Percentiles rank a stretch among this genome's conserved stretches.
Evolutionary conservation across 352 stramenopile genomes (phyloP).

Genomic region (Pythium myriotylum): DNA sequence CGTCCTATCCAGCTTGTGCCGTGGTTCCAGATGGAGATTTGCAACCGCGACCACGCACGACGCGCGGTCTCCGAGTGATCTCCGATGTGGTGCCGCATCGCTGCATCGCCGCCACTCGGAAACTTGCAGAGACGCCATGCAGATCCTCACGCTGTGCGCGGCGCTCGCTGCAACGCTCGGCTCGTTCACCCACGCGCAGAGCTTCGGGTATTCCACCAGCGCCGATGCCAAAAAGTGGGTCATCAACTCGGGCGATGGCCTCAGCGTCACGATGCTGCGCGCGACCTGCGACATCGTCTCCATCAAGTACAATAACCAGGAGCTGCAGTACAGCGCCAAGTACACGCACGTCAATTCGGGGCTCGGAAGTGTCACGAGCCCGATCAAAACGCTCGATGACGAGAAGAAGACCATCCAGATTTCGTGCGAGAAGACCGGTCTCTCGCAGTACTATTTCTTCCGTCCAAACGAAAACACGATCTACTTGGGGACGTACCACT

Average conservation of each 20-base stretch:
- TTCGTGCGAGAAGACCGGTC: slow-evolving; percentile 36
- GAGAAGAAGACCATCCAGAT: slow-evolving; percentile 47
- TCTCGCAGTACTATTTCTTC: slow-evolving; percentile 62
- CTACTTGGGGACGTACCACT: slow-evolving; percentile 64
- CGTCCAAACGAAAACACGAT: slow-evolving; percentile 51
- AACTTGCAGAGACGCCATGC: too few species aligned
- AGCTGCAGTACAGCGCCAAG: slow-evolving; percentile 50
- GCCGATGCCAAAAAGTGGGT: slow-evolving; percentile 32
- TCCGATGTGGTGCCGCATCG: too few species aligned
- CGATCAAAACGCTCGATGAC: slow-evolving; percentile 38
- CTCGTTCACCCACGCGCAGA: neutral
- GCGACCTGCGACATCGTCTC: slow-evolving; percentile 49
- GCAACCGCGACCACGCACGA: too few species aligned
- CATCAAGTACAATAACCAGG: slow-evolving; percentile 48
- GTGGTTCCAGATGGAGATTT: too few species aligned
- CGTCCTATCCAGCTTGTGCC: too few species aligned
- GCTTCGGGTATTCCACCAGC: slow-evolving; percentile 35
- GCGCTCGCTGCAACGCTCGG: neutral
- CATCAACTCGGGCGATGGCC: slow-evolving; percentile 35
- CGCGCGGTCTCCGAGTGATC: too few species aligned
- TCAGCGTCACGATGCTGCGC: slow-evolving; percentile 39
- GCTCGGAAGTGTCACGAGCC: slow-evolving; percentile 33
- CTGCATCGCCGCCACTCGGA: too few species aligned
- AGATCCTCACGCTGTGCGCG: too few species aligned
- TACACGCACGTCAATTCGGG: slow-evolving; percentile 48